These are phyloP conservation scores for Monosporascus sp. DNA, from an alignment of 2,329 filamentous ascomycete genomes.

Conservation along the genomic window DNA sequence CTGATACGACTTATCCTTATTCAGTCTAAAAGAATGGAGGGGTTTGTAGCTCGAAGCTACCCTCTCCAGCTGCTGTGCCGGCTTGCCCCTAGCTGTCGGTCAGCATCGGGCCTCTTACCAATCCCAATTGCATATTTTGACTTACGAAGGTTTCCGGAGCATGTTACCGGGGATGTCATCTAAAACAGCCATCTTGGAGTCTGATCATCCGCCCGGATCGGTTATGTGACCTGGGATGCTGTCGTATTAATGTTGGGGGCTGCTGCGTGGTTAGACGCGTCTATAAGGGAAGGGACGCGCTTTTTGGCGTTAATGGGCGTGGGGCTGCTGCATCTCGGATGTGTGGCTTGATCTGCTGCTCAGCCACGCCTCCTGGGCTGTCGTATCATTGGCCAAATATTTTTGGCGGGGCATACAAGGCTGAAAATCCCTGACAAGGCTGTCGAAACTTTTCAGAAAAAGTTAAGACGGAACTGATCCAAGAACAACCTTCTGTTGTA, in stretches of 20 bases:
- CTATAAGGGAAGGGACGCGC: constrained; percentile 21
- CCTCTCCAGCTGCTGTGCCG: constrained; percentile 43
- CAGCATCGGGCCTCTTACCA: constrained; percentile 11
- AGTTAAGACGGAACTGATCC: background rate
- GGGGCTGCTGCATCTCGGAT: constrained; percentile 7
- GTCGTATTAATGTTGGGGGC: constrained; percentile 2
- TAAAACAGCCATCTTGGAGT: constrained; percentile 35
- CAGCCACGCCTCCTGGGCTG: background rate
- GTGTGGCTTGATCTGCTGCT: background rate
- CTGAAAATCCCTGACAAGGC: background rate
- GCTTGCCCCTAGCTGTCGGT: constrained; percentile 28
- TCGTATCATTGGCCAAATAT: background rate
- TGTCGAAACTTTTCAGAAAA: constrained; percentile 2
- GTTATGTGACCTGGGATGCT: background rate
- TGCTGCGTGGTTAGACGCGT: constrained; percentile 13
- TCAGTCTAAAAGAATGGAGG: constrained; percentile 67
- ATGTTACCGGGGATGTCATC: constrained; percentile 39
- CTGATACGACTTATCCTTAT: constrained; percentile 70
- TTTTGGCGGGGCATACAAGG: background rate
- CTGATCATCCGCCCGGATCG: background rate
- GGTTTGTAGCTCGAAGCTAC: constrained; percentile 62
- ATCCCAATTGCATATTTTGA: constrained; percentile 2
- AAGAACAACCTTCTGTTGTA: too few relatives aligned
- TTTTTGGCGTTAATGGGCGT: constrained; percentile 31
- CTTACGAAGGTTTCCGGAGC: constrained; percentile 46